Conservation (phyloP, 1,139 yeast species). For the Pneumocystis murina region DNA sequence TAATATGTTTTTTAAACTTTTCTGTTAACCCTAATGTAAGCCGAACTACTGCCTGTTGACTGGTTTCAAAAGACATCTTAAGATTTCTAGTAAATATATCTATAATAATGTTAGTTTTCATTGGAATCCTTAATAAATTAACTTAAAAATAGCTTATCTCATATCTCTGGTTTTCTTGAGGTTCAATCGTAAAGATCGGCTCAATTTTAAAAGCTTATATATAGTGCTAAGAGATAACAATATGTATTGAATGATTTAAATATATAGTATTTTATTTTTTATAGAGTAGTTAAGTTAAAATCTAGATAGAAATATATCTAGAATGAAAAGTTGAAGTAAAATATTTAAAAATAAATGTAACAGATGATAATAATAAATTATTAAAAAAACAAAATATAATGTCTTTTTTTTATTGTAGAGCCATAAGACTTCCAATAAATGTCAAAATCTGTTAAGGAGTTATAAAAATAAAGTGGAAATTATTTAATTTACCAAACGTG, state of each 20-base stretch:
- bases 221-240: too few relatives aligned
- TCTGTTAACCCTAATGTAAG: neutral
- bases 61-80: neutral
- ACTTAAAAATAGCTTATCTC: neutral
- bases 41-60: neutral
- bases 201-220: too few relatives aligned
- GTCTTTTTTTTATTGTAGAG: neutral
- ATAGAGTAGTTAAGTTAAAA: too few relatives aligned
- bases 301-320: too few relatives aligned
- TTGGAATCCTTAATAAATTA: neutral
- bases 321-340: neutral
- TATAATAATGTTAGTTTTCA: neutral
- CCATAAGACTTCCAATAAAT: slow-evolving; percentile 88
- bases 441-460: slow-evolving; percentile 42
- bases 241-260: too few relatives aligned
- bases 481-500: slow-evolving; percentile 37
- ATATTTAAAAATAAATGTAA: neutral
- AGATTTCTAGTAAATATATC: neutral
- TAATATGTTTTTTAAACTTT: neutral
- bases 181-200: neutral
- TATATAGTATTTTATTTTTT: too few relatives aligned
- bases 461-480: neutral
- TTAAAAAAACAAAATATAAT: neutral
- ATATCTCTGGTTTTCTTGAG: neutral
- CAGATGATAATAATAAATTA: neutral